Percentiles rank a stretch among this genome's conserved stretches.
These are phyloP conservation scores for Monilinia aucupariae DNA, from an alignment of 2,329 filamentous ascomycete species.

Conservation along the genomic window DNA sequence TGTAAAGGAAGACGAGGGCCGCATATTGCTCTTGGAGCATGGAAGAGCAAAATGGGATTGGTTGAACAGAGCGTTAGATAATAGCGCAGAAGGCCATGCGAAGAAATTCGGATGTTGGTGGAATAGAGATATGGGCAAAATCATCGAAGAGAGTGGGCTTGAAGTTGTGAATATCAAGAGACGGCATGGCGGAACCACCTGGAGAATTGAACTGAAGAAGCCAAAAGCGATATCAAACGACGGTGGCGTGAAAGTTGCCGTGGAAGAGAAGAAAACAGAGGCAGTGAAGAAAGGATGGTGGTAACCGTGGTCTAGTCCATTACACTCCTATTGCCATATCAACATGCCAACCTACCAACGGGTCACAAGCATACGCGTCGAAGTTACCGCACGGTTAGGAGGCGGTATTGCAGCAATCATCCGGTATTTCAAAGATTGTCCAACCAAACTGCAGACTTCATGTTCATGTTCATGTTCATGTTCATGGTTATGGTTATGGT, in stretches of 20 bases:
- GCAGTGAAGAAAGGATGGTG: background rate
- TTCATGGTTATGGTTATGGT: no score
- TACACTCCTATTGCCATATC: background rate
- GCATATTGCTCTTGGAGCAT: constrained; percentile 59
- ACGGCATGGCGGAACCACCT: constrained; percentile 52
- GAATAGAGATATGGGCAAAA: constrained; percentile 56
- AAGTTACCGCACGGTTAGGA: background rate
- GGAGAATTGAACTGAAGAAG: constrained; percentile 50
- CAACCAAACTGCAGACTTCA: background rate
- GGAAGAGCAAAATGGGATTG: constrained; percentile 51
- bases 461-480: background rate
- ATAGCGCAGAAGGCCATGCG: constrained; percentile 50
- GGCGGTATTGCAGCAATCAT: background rate
- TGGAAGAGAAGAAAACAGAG: background rate
- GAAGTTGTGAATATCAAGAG: constrained; percentile 50
- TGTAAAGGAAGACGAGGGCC: constrained; percentile 50
- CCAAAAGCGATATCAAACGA: constrained; percentile 17
- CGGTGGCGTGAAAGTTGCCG: background rate
- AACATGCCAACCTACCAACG: background rate
- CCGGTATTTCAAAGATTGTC: background rate
- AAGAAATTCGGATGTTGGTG: constrained; percentile 61
- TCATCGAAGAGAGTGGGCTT: constrained; percentile 52
- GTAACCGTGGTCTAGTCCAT: background rate
- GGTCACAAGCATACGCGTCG: background rate
- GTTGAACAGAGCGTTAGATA: constrained; percentile 53